phyloP scores from a whole-genome alignment of 106 monocot genomes.

The Dendrobium nobile region DNA sequence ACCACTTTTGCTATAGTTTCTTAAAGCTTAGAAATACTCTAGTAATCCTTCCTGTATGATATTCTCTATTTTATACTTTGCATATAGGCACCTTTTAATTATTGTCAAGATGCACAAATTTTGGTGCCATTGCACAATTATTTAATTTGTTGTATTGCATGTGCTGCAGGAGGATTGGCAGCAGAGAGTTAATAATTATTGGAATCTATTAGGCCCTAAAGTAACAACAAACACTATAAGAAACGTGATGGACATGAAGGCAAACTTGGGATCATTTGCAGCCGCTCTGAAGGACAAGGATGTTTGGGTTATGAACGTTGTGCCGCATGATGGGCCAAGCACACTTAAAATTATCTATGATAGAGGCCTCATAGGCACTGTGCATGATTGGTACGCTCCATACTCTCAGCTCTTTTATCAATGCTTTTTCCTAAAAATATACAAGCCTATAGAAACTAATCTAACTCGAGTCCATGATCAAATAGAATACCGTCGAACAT shows the following conservation, averaged over 20 bases:
- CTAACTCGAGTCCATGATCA: too few relatives aligned
- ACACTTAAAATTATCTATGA: slow-evolving; percentile 86
- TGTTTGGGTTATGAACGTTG: slow-evolving; percentile 98
- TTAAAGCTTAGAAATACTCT: too few relatives aligned
- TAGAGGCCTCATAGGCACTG: slow-evolving; percentile 74
- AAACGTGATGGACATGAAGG: slow-evolving; percentile 98
- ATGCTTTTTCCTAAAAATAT: too few relatives aligned
- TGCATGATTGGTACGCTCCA: slow-evolving; percentile 80
- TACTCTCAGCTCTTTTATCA: neutral
- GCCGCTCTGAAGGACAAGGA: slow-evolving; percentile 78
- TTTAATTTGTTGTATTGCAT: neutral
- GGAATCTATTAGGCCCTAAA: slow-evolving; percentile 57
- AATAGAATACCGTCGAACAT: too few relatives aligned
- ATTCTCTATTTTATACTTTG: too few relatives aligned
- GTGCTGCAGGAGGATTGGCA: slow-evolving; percentile 68
- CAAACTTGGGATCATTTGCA: slow-evolving; percentile 85
- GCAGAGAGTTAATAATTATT: slow-evolving; percentile 57
- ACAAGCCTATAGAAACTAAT: too few relatives aligned
- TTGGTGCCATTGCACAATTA: neutral
- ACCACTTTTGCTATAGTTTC: neutral
- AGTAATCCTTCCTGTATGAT: too few relatives aligned
- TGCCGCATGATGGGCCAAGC: slow-evolving; percentile 67
- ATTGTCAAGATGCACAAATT: too few relatives aligned
- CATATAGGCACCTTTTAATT: too few relatives aligned
- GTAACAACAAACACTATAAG: slow-evolving; percentile 56